A percentile compares a stretch with the other conserved stretches of the same genome.
These are phyloP conservation scores for Kockiozyma suomiensis DNA, from an alignment of 805 yeast species.

Conservation along the genomic window DNA sequence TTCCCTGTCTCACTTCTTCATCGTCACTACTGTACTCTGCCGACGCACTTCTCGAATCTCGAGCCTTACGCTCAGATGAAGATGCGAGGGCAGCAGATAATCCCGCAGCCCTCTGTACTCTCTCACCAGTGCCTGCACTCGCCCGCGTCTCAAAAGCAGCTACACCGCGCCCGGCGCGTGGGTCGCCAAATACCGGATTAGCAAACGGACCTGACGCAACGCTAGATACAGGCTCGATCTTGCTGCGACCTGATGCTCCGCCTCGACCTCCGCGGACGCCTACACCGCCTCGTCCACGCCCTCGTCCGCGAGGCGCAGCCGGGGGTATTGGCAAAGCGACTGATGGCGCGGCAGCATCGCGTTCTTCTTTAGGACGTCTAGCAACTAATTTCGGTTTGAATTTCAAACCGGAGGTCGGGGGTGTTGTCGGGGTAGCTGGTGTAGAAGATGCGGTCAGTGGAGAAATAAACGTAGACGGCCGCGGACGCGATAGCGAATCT, in stretches of 20 bases:
- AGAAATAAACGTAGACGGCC: neutral
- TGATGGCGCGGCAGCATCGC: constrained; percentile 30
- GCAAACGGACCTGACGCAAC: constrained; percentile 32
- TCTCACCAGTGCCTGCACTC: neutral
- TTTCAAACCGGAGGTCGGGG: constrained; percentile 43
- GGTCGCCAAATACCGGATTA: constrained; percentile 29
- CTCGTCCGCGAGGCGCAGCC: constrained; percentile 9
- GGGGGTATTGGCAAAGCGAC: constrained; percentile 1
- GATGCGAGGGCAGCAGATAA: neutral
- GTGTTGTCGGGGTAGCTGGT: neutral
- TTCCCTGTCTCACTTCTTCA: constrained; percentile 26
- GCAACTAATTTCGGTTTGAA: constrained; percentile 84
- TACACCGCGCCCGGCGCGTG: constrained; percentile 2
- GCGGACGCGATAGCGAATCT: constrained; percentile 2
- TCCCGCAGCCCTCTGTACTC: neutral
- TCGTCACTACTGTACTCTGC: constrained; percentile 21
- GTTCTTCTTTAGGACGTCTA: constrained; percentile 64
- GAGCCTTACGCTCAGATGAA: too few species aligned
- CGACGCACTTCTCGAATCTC: neutral
- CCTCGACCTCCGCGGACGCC: constrained; percentile 13
- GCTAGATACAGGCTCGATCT: constrained; percentile 19
- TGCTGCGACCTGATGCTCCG: constrained; percentile 13
- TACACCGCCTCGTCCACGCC: constrained; percentile 19
- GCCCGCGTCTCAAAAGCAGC: constrained; percentile 15
- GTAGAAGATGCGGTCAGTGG: neutral